A percentile compares a stretch with the other conserved stretches of the same genome.
phyloP scores from a whole-genome alignment of 2,329 filamentous ascomycete species.

The Hymenoscyphus linearis region DNA sequence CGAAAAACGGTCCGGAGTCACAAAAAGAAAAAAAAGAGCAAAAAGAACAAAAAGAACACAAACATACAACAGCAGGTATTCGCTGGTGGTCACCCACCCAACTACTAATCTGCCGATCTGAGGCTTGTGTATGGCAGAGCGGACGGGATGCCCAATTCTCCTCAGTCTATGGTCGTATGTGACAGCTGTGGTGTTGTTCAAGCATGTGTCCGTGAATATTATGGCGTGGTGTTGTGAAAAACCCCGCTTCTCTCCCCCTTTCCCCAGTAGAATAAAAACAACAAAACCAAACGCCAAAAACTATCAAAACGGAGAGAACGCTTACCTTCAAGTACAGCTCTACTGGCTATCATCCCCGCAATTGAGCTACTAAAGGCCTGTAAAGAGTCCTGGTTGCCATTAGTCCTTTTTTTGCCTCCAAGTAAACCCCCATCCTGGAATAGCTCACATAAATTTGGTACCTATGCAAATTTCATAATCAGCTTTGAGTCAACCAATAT shows the following conservation, averaged over 20 bases:
- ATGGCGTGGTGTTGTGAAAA: too few species aligned
- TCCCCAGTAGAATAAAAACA: too few species aligned
- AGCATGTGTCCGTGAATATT: too few species aligned
- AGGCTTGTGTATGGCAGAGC: too few species aligned
- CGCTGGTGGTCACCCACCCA: too few species aligned
- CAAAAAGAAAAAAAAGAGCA: background rate
- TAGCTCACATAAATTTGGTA: slow-evolving; percentile 61
- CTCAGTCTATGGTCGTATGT: too few species aligned
- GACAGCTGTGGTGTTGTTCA: too few species aligned
- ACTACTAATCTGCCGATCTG: too few species aligned
- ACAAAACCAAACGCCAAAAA: background rate
- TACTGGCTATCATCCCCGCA: slow-evolving; percentile 56
- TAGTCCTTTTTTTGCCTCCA: background rate
- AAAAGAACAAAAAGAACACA: background rate
- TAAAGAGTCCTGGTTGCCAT: slow-evolving; percentile 45
- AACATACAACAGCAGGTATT: too few species aligned
- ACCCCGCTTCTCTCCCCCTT: too few species aligned
- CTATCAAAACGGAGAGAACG: background rate
- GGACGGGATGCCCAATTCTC: too few species aligned
- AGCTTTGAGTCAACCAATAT: background rate
- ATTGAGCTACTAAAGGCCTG: slow-evolving; percentile 63
- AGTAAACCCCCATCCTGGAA: slow-evolving; percentile 34
- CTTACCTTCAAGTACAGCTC: slow-evolving; percentile 61
- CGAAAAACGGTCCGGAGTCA: background rate
- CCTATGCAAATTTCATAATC: slow-evolving; percentile 34